Conservation (phyloP, 176 grass and related monocot genomes). For the Carex pumila region DNA sequence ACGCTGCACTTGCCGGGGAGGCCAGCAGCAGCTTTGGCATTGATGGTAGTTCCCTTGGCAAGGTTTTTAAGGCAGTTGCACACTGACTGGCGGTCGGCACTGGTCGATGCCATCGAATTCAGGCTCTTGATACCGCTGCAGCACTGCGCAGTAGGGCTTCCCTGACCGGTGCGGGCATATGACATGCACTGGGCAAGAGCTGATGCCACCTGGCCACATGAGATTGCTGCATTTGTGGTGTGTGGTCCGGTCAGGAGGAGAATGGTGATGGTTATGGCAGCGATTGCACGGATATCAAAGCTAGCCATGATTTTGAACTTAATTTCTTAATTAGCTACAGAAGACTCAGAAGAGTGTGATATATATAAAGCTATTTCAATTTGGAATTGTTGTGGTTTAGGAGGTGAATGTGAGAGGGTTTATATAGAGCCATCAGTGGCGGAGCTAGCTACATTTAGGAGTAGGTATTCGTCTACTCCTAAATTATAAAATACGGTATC, state of each 20-base stretch:
- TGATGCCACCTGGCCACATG: neutral
- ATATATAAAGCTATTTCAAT: neutral
- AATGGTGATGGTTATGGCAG: neutral
- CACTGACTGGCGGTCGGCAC: constrained; percentile 14
- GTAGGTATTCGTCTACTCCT: too few relatives aligned
- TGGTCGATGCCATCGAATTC: neutral
- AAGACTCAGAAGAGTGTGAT: too few relatives aligned
- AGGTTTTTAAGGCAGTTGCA: constrained; percentile 38
- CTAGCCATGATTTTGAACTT: constrained; percentile 10
- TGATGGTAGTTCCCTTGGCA: neutral
- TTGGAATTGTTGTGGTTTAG: neutral
- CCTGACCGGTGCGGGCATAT: constrained; percentile 1
- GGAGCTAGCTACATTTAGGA: too few relatives aligned
- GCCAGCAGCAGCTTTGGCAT: constrained; percentile 8
- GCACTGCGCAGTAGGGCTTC: neutral
- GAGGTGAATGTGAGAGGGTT: neutral
- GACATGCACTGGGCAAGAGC: constrained; percentile 1
- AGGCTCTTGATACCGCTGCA: constrained; percentile 1
- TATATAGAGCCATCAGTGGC: too few relatives aligned
- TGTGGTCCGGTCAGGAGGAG: neutral
- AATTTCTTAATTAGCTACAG: neutral
- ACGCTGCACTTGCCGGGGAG: constrained; percentile 46
- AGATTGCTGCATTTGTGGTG: neutral
- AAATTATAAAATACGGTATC: too few relatives aligned
- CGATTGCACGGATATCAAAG: neutral